Evolutionary conservation across 2,329 filamentous ascomycete species (phyloP).

Genomic region (Xylariaceae sp.): DNA sequence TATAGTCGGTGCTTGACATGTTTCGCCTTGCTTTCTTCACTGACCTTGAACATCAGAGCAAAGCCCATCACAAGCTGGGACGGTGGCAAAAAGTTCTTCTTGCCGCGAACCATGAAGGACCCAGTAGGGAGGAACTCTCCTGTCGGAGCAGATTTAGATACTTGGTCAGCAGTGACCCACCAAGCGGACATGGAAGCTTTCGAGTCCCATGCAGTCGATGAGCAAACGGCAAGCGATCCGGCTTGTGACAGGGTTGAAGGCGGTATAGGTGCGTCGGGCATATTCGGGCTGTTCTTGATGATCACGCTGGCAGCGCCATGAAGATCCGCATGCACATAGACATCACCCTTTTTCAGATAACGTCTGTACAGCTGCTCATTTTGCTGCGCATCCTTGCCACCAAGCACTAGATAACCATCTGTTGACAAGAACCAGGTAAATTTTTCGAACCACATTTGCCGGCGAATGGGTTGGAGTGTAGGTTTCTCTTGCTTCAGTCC

Average conservation of each 20-base stretch:
- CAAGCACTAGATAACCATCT: conserved; percentile 89
- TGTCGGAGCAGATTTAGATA: conserved; percentile 75
- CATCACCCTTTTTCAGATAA: conserved; percentile 81
- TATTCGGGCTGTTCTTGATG: conserved; percentile 80
- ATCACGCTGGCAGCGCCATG: conserved; percentile 80
- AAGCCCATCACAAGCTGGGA: conserved; percentile 85
- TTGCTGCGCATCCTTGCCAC: conserved; percentile 82
- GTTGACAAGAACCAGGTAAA: conserved; percentile 94
- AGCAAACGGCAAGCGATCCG: conserved; percentile 76
- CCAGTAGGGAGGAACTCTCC: conserved; percentile 79
- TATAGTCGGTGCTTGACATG: conserved; percentile 69
- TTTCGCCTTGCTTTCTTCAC: conserved; percentile 76
- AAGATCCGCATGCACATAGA: conserved; percentile 88
- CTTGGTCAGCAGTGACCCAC: conserved; percentile 90
- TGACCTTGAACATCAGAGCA: conserved; percentile 82
- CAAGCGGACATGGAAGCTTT: conserved; percentile 94
- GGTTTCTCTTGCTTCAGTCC: conserved; percentile 89
- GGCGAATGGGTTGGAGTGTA: conserved; percentile 75
- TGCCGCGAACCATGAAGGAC: conserved; percentile 74
- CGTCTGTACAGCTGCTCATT: conserved; percentile 87
- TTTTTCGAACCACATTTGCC: conserved; percentile 94
- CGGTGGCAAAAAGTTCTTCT: conserved; percentile 88
- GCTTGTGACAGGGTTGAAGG: conserved; percentile 90
- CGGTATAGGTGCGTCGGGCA: conserved; percentile 79
- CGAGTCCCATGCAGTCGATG: conserved; percentile 89